Evolutionary conservation across 1,284 basidiomycete species (phyloP), one percentile per base, ranked within the genome.

Genomic region (Ceratobasidium sp.): DNA sequence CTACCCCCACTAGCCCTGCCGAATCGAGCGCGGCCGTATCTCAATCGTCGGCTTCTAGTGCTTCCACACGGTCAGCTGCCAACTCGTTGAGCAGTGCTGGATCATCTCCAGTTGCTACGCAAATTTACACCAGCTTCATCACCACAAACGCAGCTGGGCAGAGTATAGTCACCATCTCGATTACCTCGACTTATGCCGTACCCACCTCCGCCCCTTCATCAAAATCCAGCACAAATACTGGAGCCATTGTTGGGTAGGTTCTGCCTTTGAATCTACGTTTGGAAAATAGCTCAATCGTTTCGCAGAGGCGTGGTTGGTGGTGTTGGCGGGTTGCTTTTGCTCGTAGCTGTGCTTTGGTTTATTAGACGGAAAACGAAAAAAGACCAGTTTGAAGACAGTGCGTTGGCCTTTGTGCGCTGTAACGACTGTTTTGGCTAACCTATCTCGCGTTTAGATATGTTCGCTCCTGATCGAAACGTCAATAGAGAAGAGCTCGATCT

Each of bases 371-470:
- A 46, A 55, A 70, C 54, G 43, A 58, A 59, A 32, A 35, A 41
- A 14, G 67, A 70, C 44, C 46, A 70, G 28, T 70, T 58, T 44
- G 67, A 70, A 70, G 67, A 59, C 47, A 59, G 67, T 70, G 21
- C 32, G 67, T 38, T 38, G 35, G 4, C 41, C 18, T 50, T 2
- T 26, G 28, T 28, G 21, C 16, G 26, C 35, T 26, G 6, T 18
- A 38, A 30, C 16, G 18, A 26, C 23, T 8, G 23, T 11, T 23
- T 54, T 54, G 5, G 38, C 47, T 70, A 8, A 54, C 21, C 14
- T 14, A 7, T n/a, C 32, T 54, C 47, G 13, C 35, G 32, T 38
- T 30, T 21, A 70, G 67, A 70, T 21, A 58, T 70, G 67, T 70
- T 70, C 49, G 54, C 55, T 35, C 67, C 67, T 7, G 67, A 70